Base-by-base conservation (phyloP, 192 early-diverging fungal genomes). In the Chytriomyces hyalinus region DNA sequence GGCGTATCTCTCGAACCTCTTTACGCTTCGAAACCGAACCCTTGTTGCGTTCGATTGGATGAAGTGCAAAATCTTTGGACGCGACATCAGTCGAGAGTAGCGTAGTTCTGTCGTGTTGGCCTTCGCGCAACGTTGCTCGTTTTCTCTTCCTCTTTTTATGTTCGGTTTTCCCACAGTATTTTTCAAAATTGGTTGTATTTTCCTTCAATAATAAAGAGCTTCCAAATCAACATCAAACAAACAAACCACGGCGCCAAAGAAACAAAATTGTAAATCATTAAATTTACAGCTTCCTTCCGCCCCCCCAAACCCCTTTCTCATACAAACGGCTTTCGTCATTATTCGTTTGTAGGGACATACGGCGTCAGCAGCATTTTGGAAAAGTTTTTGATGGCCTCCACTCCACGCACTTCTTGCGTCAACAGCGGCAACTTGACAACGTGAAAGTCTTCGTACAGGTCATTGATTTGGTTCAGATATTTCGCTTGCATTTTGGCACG, bases 401-500 rank as follows among this genome's bases (percentile, higher is more conserved):
- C 93, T 49, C 98, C 98, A 61, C 98, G 92, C 24, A 99, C 94
- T 88, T 99, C 98, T 68, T 92, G 91, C 13, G 96, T 98, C 83
- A 99, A 86, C 48, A 99, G 84, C 9, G 98, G 98, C 89, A 99
- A 90, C 82, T 94, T 89, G 44, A 93, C 84, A 76, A 99, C 89
- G 78, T 99, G 95, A 87, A 99, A 99, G 84, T 98, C 98, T 65
- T 97, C 96, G 80, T 99, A 99, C n/a, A 99, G 87, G 73, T 99
- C 97, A 81, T 94, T 92, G 70, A 99, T 98, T 85, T 99, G 97
- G 69, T 97, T 94, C 51, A 99, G 87, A 80, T 99, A 99, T 84
- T 98, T 99, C 79, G 92, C 92, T 84, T 99, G 98, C 97, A 99
- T 99, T 78, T 96, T 97, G 79, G 94, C 85, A 51, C 98, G 91